These are phyloP conservation scores for barley (Hordeum vulgare) DNA, from an alignment of 176 grass and related monocot species.

Conservation along the genomic window MorexV3_pseudomolecules_assembly NC_058518.1:512907189-512907688, in stretches of 20 bases:
- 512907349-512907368: slow-evolving; percentile 67
- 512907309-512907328: slow-evolving; percentile 49
- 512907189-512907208: slow-evolving; percentile 24
- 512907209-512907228: slow-evolving; percentile 10
- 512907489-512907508: slow-evolving; percentile 13
- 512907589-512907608: slow-evolving; percentile 35
- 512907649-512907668: slow-evolving; percentile 56
- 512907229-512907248: slow-evolving; percentile 10
- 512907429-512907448: too few relatives aligned
- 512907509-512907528: slow-evolving; percentile 79
- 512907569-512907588: slow-evolving; percentile 74
- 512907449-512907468: not conserved
- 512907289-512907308: slow-evolving; percentile 52
- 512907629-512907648: slow-evolving; percentile 55
- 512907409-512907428: not conserved
- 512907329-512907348: slow-evolving; percentile 42
- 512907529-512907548: slow-evolving; percentile 81
- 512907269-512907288: slow-evolving; percentile 12
- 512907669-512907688: not conserved
- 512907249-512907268: slow-evolving; percentile 28
- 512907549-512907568: slow-evolving; percentile 82
- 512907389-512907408: not conserved
- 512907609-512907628: slow-evolving; percentile 62
- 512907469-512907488: not conserved
- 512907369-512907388: slow-evolving; percentile 85